phyloP scores from a whole-genome alignment of 768 basidiomycete species.

The Panellus pusillus region DNA sequence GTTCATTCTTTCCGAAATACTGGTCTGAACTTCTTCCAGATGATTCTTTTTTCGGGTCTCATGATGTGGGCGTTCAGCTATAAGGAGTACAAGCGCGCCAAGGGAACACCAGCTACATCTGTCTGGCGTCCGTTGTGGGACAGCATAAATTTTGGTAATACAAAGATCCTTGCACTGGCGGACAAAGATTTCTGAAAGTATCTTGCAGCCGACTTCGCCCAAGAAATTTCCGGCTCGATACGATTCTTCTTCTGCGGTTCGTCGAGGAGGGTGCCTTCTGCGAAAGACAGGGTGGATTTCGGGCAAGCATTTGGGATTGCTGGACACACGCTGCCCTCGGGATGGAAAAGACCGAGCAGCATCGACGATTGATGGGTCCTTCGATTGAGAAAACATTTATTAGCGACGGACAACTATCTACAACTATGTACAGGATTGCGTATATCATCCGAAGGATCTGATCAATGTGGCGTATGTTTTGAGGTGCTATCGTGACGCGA shows the following conservation, averaged over 20 bases:
- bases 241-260: slow-evolving; percentile 44
- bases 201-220: slow-evolving; percentile 49
- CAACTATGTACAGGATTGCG: too few relatives aligned
- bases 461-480: too few relatives aligned
- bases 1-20: neutral
- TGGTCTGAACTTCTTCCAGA: slow-evolving; percentile 41
- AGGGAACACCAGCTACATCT: slow-evolving; percentile 47
- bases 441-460: too few relatives aligned
- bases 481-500: neutral
- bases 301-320: slow-evolving; percentile 24
- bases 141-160: slow-evolving; percentile 38
- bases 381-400: neutral
- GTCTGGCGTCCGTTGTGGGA: slow-evolving; percentile 76
- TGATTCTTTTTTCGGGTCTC: slow-evolving; percentile 74
- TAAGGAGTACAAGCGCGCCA: slow-evolving; percentile 58
- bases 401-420: neutral
- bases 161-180: neutral
- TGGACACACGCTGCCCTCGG: neutral
- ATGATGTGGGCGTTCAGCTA: slow-evolving; percentile 87
- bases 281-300: slow-evolving; percentile 17
- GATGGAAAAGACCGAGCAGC: neutral
- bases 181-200: neutral
- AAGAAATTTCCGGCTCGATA: slow-evolving; percentile 54
- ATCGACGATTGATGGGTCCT: neutral
- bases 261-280: slow-evolving; percentile 1